Base-by-base conservation (phyloP, 495 filamentous ascomycete species). In the Wilcoxina mikolae region DNA sequence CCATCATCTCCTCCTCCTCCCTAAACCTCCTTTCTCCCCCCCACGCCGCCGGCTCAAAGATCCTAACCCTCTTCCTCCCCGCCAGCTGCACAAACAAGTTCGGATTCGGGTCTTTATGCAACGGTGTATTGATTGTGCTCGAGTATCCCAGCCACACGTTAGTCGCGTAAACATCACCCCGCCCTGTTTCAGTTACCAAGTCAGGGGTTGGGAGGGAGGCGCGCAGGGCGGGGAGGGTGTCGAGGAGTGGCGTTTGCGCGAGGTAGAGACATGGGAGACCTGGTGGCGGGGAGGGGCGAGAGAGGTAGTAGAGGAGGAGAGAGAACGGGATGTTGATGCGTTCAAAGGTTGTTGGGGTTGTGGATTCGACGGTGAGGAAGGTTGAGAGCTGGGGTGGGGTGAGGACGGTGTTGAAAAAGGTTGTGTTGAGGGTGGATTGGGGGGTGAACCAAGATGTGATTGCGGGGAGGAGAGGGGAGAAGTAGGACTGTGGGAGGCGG, bases 91-190 rank as follows among this genome's bases (percentile, higher is more conserved):
- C 77, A 66, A 96, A 94, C 0, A 95, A 62, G 64, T 98, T 98
- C 5, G 86, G 87, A 60, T 98, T 98, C 0, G 91, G 91, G 63
- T 98, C 91, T 20, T 81, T 74, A 69, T 98, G 91, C 9, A 93
- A 74, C 4, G 91, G 87, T 0, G 91, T 96, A 61, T 83, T 84
- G 0, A 89, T 95, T 1, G 85, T 84, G 0, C 48, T 48, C 28
- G 86, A 76, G 3, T 82, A 69, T 9, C 91, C 91, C 3, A 96
- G 74, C 91, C 91, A 98, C 23, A 98, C 68, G 62, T 82, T 90
- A 11, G 81, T 79, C 59, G 78, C 77, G 62, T 98, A 96, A 10
- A 95, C 68, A 68, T 95, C 89, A 20, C 82, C 80, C 60, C 70
- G 71, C 9, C 86, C 79, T 9, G 77, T 71, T 28, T 71, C 55